Evolutionary conservation across 176 grass and related monocot species (phyloP).

Genomic region (Oryza coarctata): DNA sequence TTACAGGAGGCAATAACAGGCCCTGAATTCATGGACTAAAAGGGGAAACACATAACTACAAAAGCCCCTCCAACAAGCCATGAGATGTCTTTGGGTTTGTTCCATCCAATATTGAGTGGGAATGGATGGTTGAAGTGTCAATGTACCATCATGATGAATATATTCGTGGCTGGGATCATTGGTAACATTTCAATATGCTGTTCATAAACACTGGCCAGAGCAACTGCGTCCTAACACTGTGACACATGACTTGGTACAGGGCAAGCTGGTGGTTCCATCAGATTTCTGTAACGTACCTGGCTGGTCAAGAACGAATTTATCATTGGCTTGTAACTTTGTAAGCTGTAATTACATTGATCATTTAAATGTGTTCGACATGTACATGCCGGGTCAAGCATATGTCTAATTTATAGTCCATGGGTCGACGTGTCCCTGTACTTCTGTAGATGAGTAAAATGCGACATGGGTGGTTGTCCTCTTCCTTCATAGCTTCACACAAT

Average conservation of each 20-base stretch:
- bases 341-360: not conserved
- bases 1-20: slow-evolving; percentile 39
- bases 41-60: not conserved
- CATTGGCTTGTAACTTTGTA: not conserved
- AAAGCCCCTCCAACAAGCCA: not conserved
- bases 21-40: slow-evolving; percentile 37
- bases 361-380: not conserved
- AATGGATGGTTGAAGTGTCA: slow-evolving; percentile 1
- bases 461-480: not conserved
- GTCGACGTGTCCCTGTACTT: not conserved
- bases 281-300: not conserved
- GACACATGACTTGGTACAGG: not conserved
- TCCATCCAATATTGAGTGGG: not conserved
- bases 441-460: not conserved
- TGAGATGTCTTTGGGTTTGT: slow-evolving; percentile 21
- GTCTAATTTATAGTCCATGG: not conserved
- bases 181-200: not conserved
- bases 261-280: not conserved
- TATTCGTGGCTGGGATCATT: not conserved
- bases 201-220: not conserved
- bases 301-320: not conserved
- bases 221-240: not conserved
- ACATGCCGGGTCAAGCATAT: not conserved
- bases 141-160: not conserved
- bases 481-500: not conserved